Percentiles rank a stretch among this genome's conserved stretches.
Evolutionary conservation across 345 rosid genomes (phyloP).

Genomic region (Salix caprea): DNA sequence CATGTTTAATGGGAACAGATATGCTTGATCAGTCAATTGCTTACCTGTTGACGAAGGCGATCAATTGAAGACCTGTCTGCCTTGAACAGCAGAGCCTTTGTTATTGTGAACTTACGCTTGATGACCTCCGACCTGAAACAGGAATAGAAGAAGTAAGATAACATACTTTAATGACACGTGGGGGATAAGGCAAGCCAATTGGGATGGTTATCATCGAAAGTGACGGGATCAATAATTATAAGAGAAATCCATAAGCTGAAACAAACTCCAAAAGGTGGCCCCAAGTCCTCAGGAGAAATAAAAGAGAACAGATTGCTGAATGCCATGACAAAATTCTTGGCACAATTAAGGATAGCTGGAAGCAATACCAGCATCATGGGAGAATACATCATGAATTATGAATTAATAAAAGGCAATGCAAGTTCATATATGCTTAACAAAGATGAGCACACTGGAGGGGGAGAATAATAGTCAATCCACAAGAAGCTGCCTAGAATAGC

Average conservation of each 20-base stretch:
- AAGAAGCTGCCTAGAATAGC: neutral
- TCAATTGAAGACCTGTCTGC: slow-evolving; percentile 86
- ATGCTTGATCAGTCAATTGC: slow-evolving; percentile 13
- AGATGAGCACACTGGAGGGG: neutral
- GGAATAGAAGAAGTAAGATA: neutral
- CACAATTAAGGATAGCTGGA: too few relatives aligned
- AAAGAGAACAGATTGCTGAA: neutral
- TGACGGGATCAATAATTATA: too few relatives aligned
- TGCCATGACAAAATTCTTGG: neutral
- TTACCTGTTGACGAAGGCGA: slow-evolving; percentile 78
- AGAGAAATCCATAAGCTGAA: too few relatives aligned
- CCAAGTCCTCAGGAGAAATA: neutral
- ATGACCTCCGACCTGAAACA: slow-evolving; percentile 58
- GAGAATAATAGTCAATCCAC: neutral
- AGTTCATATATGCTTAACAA: neutral
- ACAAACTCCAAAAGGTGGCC: neutral
- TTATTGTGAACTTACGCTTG: slow-evolving; percentile 74
- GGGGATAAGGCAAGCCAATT: neutral
- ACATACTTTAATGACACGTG: neutral
- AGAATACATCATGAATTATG: too few relatives aligned
- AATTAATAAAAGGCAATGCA: neutral
- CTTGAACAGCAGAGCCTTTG: slow-evolving; percentile 73
- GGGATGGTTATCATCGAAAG: too few relatives aligned
- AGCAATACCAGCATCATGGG: too few relatives aligned
- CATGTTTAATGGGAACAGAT: slow-evolving; percentile 9